A percentile compares a stretch with the other conserved stretches of the same genome.
These are phyloP conservation scores for Eucalyptus coolabah DNA, from an alignment of 345 rosid species.

Conservation along the genomic window DNA sequence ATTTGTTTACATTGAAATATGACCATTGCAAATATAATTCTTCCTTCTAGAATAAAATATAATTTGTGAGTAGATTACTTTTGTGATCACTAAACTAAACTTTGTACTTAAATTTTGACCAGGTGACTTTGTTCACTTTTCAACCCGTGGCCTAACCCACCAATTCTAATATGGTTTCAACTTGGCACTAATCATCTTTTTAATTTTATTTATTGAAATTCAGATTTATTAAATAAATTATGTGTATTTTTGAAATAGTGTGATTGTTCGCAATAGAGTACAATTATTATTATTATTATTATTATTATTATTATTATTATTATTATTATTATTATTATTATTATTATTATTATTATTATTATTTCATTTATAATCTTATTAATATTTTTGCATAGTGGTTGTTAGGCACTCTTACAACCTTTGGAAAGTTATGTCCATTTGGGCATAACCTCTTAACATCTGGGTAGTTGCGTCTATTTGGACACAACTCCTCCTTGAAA, in stretches of 20 bases:
- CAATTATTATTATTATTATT: no score
- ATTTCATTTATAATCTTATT: no score
- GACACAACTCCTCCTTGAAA: no score
- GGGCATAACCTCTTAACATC: background rate
- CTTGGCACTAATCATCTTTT: background rate
- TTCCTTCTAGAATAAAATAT: background rate
- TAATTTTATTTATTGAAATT: no score
- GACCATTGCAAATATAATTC: background rate
- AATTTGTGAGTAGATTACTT: background rate
- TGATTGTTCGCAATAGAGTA: no score
- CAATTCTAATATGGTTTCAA: background rate
- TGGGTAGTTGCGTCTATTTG: no score
- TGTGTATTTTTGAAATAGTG: background rate
- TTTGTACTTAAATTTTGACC: background rate
- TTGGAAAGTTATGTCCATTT: background rate
- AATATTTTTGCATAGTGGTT: no score
- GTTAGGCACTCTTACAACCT: background rate
- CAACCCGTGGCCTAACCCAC: background rate
- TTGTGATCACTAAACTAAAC: background rate
- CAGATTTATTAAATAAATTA: no score
- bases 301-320: no score
- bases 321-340: no score
- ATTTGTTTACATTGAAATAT: background rate
- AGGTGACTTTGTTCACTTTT: background rate
- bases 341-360: no score